Base-by-base conservation (phyloP, 768 basidiomycete genomes). In the Suillus luteus region DNA sequence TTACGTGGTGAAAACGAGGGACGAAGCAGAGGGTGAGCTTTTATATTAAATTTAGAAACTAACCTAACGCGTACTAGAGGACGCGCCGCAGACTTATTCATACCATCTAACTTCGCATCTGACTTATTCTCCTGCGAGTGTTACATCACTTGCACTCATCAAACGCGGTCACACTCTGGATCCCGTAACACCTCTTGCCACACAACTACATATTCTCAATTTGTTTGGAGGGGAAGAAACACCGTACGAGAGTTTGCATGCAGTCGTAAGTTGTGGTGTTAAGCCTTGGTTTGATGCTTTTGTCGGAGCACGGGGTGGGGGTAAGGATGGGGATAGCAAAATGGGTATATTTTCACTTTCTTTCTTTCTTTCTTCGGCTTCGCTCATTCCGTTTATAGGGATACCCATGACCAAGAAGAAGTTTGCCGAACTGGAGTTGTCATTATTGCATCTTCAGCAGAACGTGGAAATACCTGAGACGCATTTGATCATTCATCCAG, bases 351-450 rank as follows among this genome's bases (percentile, higher is more conserved):
- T 4, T 38, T 3, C 8, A n/a, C 55, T 41, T 41, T 35, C n/a
- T 31, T 43, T 11, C 37, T 40, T 55, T 31, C 31, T 31, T 31
- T 31, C 27, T 40, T 55, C 22, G 38, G 12, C 31, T 58, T 46
- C 1, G 22, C 68, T 71, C 48, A 71, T 52, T 37, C 22, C 31
- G 55, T 31, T 33, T 62, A 40, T 70, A 86, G 89, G 89, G 58
- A 99, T 99, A 63, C 97, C 97, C 3, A 93, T 97, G 84, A 95
- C 96, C 54, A 99, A 98, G 86, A 96, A 96, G 82, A 99, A 98
- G 78, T 98, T 99, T 72, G 96, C 97, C 9, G 97, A 99, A 70
- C 88, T 99, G 62, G 96, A 99, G 75, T 79, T 98, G 11, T 95
- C 94, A 2, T 80, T 99, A 17, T 80, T 99, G 1, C 97, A 99